Conservation (phyloP, 805 yeast genomes). For the Clavispora carvajalis region DNA sequence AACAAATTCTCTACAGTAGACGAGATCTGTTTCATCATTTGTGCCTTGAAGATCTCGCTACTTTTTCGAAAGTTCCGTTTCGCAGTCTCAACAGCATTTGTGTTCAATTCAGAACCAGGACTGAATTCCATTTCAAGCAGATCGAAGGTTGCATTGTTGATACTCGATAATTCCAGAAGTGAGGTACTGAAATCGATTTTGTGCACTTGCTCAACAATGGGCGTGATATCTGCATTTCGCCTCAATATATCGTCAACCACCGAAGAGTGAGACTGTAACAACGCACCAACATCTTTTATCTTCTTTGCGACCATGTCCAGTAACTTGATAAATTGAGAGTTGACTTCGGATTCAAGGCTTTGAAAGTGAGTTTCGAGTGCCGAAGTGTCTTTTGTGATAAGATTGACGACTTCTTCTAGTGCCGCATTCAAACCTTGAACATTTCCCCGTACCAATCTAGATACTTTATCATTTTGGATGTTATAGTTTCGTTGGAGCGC, state of each 20-base stretch:
- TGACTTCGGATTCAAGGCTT: background rate
- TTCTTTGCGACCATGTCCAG: background rate
- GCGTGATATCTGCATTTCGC: background rate
- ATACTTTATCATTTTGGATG: conserved; percentile 3
- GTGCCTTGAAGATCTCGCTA: background rate
- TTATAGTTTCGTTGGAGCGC: conserved; percentile 2
- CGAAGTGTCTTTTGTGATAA: background rate
- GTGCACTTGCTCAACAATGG: background rate
- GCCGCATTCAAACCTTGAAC: conserved; percentile 1
- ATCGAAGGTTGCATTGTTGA: background rate
- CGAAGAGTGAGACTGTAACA: background rate
- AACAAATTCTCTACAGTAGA: background rate
- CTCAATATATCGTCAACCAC: background rate
- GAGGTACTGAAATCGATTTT: background rate
- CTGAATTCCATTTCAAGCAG: background rate
- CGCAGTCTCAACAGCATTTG: background rate
- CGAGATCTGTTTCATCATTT: background rate
- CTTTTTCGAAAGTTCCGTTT: background rate
- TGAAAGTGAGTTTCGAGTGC: background rate
- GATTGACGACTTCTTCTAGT: background rate
- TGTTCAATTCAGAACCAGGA: background rate
- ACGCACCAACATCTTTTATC: background rate
- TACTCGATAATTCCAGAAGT: background rate
- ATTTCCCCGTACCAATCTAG: conserved; percentile 2
- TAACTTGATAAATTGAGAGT: background rate